Percentiles rank a stretch among this genome's conserved stretches.
Conservation (phyloP, 176 grass and related monocot species). For the Carex kokanica region DNA sequence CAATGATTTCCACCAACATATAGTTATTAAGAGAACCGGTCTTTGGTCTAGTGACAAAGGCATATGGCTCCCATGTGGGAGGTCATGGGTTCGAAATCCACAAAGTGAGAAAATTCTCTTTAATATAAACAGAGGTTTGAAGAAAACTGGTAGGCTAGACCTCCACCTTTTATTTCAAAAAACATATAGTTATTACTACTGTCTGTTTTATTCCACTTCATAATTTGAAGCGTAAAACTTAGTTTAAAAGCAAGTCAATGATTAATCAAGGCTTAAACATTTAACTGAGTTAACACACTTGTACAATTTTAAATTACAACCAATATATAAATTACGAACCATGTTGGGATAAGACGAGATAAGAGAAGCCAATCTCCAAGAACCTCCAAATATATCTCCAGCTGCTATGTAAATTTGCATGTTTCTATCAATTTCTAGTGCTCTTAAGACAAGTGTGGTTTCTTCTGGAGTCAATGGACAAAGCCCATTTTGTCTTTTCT, state of each 20-base stretch:
- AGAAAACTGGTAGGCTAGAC: too few species aligned
- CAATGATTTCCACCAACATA: neutral
- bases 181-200: neutral
- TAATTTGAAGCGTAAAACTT: neutral
- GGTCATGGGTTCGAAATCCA: too few species aligned
- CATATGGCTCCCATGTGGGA: too few species aligned
- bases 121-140: too few species aligned
- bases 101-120: too few species aligned
- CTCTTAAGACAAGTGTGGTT: slow-evolving; percentile 72
- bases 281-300: neutral
- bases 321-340: slow-evolving; percentile 35
- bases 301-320: neutral
- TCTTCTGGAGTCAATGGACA: slow-evolving; percentile 94
- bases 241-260: neutral
- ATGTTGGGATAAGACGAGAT: slow-evolving; percentile 76
- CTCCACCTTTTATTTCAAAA: too few species aligned
- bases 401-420: slow-evolving; percentile 93
- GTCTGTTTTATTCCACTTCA: neutral
- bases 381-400: slow-evolving; percentile 85
- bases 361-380: slow-evolving; percentile 64
- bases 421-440: slow-evolving; percentile 67
- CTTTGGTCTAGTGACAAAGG: too few species aligned
- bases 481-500: slow-evolving; percentile 85
- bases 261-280: neutral
- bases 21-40: neutral